These are phyloP conservation scores for Teunomyces aglyptinius DNA, from an alignment of 805 yeast genomes.

Conservation along the genomic window DNA sequence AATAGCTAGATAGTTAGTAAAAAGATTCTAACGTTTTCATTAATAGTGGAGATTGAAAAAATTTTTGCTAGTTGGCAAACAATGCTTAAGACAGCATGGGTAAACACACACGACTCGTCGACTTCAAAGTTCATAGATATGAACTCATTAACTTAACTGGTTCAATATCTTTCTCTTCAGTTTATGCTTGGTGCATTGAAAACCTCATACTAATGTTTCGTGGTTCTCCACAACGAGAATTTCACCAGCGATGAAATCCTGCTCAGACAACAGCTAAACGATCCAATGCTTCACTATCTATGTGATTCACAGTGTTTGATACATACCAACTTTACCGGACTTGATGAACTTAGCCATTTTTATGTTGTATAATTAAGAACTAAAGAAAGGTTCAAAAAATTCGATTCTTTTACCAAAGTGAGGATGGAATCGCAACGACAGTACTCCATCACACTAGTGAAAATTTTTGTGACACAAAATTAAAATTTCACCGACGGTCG, in stretches of 20 bases:
- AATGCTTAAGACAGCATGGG: too few relatives aligned
- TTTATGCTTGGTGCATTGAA: too few relatives aligned
- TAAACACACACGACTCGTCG: too few relatives aligned
- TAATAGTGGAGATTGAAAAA: slow-evolving; percentile 1
- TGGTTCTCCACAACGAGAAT: background rate
- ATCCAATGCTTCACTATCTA: background rate
- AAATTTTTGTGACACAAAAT: slow-evolving; percentile 12
- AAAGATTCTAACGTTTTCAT: background rate
- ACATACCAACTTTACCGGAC: slow-evolving; percentile 99
- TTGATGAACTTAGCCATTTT: slow-evolving; percentile 98
- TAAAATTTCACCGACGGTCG: slow-evolving; percentile 2
- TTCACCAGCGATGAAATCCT: background rate
- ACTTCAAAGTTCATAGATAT: too few relatives aligned
- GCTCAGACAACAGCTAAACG: background rate
- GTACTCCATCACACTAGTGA: slow-evolving; percentile 10
- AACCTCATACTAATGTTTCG: too few relatives aligned
- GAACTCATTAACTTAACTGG: too few relatives aligned
- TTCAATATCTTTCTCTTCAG: too few relatives aligned
- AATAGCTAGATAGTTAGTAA: slow-evolving; percentile 61
- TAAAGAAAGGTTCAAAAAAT: slow-evolving; percentile 15
- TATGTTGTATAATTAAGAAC: slow-evolving; percentile 5
- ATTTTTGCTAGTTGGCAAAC: background rate
- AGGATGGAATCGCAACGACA: slow-evolving; percentile 4
- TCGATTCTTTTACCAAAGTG: slow-evolving; percentile 4
- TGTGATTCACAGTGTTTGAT: slow-evolving; percentile 15